Evolutionary conservation across 2,329 filamentous ascomycete genomes (phyloP), one percentile per base, ranked within the genome.

Genomic region (Monosporascus sp.): DNA sequence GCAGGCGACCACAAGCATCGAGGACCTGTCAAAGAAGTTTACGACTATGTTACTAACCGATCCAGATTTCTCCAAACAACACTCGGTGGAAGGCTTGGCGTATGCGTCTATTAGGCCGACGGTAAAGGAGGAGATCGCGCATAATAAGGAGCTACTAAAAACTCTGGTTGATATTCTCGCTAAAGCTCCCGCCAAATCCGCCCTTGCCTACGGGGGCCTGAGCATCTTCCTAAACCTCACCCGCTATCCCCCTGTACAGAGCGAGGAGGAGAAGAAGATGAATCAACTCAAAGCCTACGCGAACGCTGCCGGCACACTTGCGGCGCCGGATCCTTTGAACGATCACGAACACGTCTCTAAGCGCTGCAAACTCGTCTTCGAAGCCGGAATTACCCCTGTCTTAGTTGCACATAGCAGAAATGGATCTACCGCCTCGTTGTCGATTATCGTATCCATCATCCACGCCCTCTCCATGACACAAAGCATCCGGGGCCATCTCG

Each of bases 241-340:
- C 15, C 79, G 82, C 31, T 97, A 96, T 67, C 80, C 83, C 41
- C 91, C 91, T 7, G 76, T 77, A 7, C 77, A 92, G 41, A 87
- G 90, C 0, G 93, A 97, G 58, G 94, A 99, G 70, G 88, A 97
- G 64, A 94, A 93, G 74, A 90, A 89, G 65, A 90, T 99, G 74
- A 82, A 82, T 6, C 89, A 99, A 68, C 80, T 99, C 45, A 97
- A 96, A 74, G 90, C 91, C 2, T 99, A 97, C 64, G 94, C 94
- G 15, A 90, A 96, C 66, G 88, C 90, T 1, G 85, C 86, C 5
- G 91, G 90, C 64, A 81, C 82, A 56, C 67, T 80, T n/a, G 68
- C 77, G 0, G 74, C 78, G 3, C 75, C 80, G 0, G 83, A 92
- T 65, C 82, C 83, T 7, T 76, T 95, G 0, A 86, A 94, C 53